Evolutionary conservation across 352 stramenopile species (phyloP).

Genomic region (Phytopythium vexans): DNA sequence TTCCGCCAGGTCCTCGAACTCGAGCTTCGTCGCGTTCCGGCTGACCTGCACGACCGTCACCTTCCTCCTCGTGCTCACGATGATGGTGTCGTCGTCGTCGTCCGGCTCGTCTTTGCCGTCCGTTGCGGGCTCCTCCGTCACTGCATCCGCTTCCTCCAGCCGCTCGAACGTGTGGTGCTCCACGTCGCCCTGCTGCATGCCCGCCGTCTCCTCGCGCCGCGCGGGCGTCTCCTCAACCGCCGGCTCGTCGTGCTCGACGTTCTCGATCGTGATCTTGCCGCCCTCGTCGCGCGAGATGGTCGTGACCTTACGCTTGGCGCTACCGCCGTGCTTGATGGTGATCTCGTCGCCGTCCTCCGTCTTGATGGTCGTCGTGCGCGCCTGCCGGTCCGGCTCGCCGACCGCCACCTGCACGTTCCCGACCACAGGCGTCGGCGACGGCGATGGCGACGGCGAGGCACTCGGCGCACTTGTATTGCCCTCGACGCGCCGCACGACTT

Average conservation of each 20-base stretch:
- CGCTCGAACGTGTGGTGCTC: constrained; percentile 32
- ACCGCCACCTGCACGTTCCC: constrained; percentile 1
- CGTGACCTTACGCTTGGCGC: constrained; percentile 62
- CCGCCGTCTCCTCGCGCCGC: constrained; percentile 6
- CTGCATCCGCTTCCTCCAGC: constrained; percentile 10
- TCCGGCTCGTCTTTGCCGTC: constrained; percentile 4
- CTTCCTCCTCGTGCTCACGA: constrained; percentile 31
- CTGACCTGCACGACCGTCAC: constrained; percentile 48
- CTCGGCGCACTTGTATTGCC: constrained; percentile 11
- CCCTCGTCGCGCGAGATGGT: constrained; percentile 68
- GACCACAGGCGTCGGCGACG: neutral
- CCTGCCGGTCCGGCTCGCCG: constrained; percentile 13
- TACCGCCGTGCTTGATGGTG: constrained; percentile 63
- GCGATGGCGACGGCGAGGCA: constrained; percentile 1
- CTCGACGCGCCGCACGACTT: constrained; percentile 37
- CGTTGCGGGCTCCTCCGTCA: constrained; percentile 7
- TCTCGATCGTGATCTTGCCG: constrained; percentile 76
- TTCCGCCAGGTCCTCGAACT: constrained; percentile 23
- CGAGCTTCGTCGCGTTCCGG: constrained; percentile 34
- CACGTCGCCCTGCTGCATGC: constrained; percentile 10
- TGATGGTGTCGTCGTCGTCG: constrained; percentile 14
- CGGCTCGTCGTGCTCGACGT: constrained; percentile 14
- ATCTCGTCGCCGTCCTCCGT: constrained; percentile 76
- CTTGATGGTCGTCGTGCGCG: constrained; percentile 69
- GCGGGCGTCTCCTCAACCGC: neutral